Evolutionary conservation across 345 rosid species (phyloP), one percentile per base, ranked within the genome.

Genomic region (Balakata baccata): DNA sequence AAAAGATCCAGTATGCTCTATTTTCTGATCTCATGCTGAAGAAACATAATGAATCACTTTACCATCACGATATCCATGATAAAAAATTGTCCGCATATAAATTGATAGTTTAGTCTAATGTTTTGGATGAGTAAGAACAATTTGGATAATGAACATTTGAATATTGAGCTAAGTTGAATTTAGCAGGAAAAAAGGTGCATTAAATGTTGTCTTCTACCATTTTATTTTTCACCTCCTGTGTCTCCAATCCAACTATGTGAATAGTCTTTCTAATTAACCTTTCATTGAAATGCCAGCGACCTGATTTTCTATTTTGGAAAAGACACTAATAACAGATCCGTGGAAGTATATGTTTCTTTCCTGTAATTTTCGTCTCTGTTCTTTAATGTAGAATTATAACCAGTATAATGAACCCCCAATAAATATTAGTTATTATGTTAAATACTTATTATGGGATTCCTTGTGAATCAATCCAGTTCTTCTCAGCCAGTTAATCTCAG

Each of bases 1-100:
- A 59, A 92, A 86, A 71, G 91, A 90, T 54, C 81, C 54, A 89
- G 97, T 90, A 79, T 61, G 81, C 43, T 46, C 14, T 64, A 43
- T 68, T 77, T 51, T 37, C 22, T 70, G 50, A 50, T 68, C 22
- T 13, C 67, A 37, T 37, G 56, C 16, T 66, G 9, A 64, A n/a
- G 56, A 29, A 64, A 17, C 41, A 13, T 18, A 16, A 60, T 18
- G 7, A 2, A 25, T 29, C 4, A 3, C 17, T 20, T 17, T 29
- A 13, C 16, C 38, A 59, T 58, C 38, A 13, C 20, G 16, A 11
- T 46, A 25, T 7, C 18, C 20, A 18, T 11, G 20, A 43, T 43
- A 0, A 43, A 5, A 43, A 43, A 16, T 9, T 43, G 51, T 64
- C 3, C 5, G 7, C 52, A 9, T 64, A 39, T n/a, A 10, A 17